Percentiles rank a stretch among this genome's conserved stretches.
Evolutionary conservation across 176 grass and related monocot species (phyloP).

Genomic region (Luzula sylvatica): DNA sequence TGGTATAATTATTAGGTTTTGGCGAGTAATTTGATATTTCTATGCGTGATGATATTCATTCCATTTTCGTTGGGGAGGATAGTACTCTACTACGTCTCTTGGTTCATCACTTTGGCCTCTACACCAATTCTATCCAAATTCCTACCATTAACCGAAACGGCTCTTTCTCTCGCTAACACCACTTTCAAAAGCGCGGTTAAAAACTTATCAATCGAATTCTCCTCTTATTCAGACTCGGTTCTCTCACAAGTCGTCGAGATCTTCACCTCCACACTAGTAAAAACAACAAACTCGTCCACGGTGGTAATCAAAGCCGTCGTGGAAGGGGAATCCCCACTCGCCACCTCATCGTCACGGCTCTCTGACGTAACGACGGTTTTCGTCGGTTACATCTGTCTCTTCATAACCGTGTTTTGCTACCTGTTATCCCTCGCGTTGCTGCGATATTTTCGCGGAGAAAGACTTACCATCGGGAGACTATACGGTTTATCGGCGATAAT

Average conservation of each 20-base stretch:
- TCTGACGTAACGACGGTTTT: conserved; percentile 91
- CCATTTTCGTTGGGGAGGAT: conserved; percentile 97
- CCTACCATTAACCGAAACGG: conserved; percentile 70
- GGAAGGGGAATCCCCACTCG: conserved; percentile 42
- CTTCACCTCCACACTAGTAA: conserved; percentile 62
- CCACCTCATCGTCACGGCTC: conserved; percentile 57
- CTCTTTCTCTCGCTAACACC: conserved; percentile 72
- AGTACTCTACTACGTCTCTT: conserved; percentile 79
- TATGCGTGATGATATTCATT: conserved; percentile 86
- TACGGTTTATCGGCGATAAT: conserved; percentile 65
- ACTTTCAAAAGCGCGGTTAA: conserved; percentile 74
- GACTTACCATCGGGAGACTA: conserved; percentile 75
- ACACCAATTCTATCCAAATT: conserved; percentile 68
- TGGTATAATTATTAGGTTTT: conserved; percentile 43
- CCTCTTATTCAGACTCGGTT: conserved; percentile 32
- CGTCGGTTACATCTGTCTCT: conserved; percentile 82
- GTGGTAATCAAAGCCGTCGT: conserved; percentile 31
- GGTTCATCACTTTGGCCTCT: conserved; percentile 92
- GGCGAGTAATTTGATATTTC: conserved; percentile 99
- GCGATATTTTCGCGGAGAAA: conserved; percentile 77
- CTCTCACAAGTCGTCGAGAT: conserved; percentile 65
- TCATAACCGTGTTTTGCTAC: conserved; percentile 71
- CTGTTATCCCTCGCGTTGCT: conserved; percentile 77
- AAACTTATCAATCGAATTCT: conserved; percentile 65
- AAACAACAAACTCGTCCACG: conserved; percentile 60